Conservation (phyloP, 2,329 filamentous ascomycete species). For the Hypoxylon sp. region DNA sequence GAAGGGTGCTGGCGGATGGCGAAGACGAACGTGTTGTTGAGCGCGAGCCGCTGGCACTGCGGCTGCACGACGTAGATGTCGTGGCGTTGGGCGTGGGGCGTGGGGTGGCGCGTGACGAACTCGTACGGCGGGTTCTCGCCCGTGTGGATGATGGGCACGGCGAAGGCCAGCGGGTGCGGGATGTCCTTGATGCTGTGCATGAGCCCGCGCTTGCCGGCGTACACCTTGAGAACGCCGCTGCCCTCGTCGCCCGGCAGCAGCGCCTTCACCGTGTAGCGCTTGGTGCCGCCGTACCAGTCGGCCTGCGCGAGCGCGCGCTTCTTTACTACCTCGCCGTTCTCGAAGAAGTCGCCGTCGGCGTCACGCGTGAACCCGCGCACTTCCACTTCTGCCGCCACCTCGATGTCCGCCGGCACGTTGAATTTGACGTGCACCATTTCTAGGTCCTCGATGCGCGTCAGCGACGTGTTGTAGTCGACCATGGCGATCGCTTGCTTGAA, state of each 20-base stretch:
- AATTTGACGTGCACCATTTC: conserved; percentile 94
- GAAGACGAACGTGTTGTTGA: conserved; percentile 99
- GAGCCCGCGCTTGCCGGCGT: conserved; percentile 91
- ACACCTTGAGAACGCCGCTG: conserved; percentile 87
- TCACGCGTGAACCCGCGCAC: conserved; percentile 83
- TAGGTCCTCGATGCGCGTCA: conserved; percentile 86
- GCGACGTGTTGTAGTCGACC: conserved; percentile 89
- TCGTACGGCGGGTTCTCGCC: conserved; percentile 95
- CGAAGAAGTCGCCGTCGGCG: conserved; percentile 90
- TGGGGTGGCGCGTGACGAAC: conserved; percentile 92
- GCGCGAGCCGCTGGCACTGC: conserved; percentile 85
- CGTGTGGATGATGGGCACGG: conserved; percentile 88
- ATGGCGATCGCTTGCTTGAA: conserved; percentile 86
- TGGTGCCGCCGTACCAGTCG: conserved; percentile 88
- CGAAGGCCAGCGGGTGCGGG: conserved; percentile 88
- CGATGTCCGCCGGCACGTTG: conserved; percentile 87
- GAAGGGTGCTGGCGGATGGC: conserved; percentile 93
- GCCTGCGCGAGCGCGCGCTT: conserved; percentile 92
- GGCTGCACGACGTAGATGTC: conserved; percentile 97
- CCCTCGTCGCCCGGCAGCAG: conserved; percentile 92
- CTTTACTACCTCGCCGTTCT: conserved; percentile 86
- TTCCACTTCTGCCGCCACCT: conserved; percentile 93
- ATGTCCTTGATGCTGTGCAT: conserved; percentile 99
- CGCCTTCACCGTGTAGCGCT: conserved; percentile 94
- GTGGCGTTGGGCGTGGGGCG: conserved; percentile 95